Conservation (phyloP, 768 basidiomycete species). For the Termitomyces sp. region DNA sequence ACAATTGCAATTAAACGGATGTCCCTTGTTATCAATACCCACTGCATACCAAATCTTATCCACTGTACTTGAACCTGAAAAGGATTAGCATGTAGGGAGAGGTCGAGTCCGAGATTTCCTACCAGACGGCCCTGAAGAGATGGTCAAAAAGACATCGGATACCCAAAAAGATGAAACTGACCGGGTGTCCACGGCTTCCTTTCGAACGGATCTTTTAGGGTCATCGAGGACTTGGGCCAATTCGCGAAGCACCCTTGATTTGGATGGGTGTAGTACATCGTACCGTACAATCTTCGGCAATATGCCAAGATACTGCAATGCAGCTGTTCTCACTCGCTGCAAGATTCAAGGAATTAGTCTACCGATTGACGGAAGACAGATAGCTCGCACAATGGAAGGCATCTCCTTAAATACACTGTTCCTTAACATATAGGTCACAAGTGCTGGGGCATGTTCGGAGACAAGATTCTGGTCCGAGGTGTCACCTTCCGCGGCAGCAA, state of each 20-base stretch:
- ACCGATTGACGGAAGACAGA: neutral
- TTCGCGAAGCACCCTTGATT: conserved; percentile 64
- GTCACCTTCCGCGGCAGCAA: conserved; percentile 59
- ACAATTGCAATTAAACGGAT: conserved; percentile 21
- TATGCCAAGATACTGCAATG: conserved; percentile 67
- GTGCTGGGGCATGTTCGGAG: conserved; percentile 62
- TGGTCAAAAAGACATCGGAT: neutral
- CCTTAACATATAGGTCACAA: conserved; percentile 68
- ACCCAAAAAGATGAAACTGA: conserved; percentile 11
- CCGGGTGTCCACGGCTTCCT: conserved; percentile 83
- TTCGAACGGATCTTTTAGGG: conserved; percentile 77
- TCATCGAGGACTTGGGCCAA: conserved; percentile 81
- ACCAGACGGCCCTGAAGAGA: conserved; percentile 42
- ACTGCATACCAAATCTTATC: conserved; percentile 23
- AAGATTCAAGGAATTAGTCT: neutral
- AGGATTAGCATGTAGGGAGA: conserved; percentile 13
- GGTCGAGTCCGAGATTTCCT: conserved; percentile 9
- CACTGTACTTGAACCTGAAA: conserved; percentile 54
- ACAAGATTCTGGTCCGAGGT: conserved; percentile 43
- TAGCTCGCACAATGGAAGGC: conserved; percentile 45
- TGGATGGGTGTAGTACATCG: conserved; percentile 78
- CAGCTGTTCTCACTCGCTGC: conserved; percentile 71
- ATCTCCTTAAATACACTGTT: conserved; percentile 47
- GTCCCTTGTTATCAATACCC: conserved; percentile 13
- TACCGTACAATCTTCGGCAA: conserved; percentile 78